Conservation (phyloP, 371 early-diverging fungal species). For the Nosema bombycis region DNA sequence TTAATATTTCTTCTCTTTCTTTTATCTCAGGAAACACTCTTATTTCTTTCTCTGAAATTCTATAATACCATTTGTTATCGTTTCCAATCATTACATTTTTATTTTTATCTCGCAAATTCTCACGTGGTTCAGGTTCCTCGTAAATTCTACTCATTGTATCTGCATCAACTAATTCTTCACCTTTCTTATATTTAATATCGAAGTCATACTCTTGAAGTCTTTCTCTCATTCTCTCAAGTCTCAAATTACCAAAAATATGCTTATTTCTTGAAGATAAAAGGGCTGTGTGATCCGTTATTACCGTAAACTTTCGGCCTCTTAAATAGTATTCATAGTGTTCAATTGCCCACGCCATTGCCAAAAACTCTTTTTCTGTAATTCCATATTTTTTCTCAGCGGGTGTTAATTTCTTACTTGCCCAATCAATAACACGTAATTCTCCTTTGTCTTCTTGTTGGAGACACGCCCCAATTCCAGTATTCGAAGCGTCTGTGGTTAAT, state of each 20-base stretch:
- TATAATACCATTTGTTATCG: neutral
- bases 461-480: constrained; percentile 23
- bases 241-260: neutral
- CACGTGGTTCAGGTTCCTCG: neutral
- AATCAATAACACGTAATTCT: constrained; percentile 1
- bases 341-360: constrained; percentile 17
- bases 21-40: neutral
- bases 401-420: neutral
- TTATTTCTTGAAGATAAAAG: neutral
- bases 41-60: neutral
- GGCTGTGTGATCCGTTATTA: constrained; percentile 31
- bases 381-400: constrained; percentile 32
- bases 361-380: constrained; percentile 27
- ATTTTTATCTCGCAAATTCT: neutral
- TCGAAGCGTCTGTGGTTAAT: constrained; percentile 48
- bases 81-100: neutral
- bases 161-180: constrained; percentile 18
- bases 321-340: constrained; percentile 31
- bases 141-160: constrained; percentile 52
- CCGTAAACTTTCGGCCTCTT: neutral
- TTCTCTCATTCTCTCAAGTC: constrained; percentile 32
- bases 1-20: neutral
- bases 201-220: constrained; percentile 14
- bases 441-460: constrained; percentile 30
- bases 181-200: constrained; percentile 29